Conservation (phyloP, 257 asterid species). For the Lavandula angustifolia region DNA sequence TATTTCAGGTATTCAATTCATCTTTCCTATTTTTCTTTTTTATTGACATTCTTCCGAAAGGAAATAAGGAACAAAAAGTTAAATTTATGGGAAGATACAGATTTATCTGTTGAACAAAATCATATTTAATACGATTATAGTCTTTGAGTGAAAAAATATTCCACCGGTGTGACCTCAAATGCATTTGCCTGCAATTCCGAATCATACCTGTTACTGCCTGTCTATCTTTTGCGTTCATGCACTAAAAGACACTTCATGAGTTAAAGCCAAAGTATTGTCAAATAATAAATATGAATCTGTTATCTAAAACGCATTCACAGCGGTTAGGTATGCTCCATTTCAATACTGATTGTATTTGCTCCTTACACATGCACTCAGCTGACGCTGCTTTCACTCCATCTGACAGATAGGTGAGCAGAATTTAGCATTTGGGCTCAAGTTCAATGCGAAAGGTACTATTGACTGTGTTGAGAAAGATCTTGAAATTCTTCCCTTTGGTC, state of each 20-base stretch:
- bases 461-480: slow-evolving; percentile 83
- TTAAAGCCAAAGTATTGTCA: not conserved
- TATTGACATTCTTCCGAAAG: slow-evolving; percentile 6
- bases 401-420: slow-evolving; percentile 78
- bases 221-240: slow-evolving; percentile 2
- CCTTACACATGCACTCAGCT: slow-evolving; percentile 20
- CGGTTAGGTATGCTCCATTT: not conserved
- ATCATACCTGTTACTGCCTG: slow-evolving; percentile 8
- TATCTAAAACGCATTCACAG: not conserved
- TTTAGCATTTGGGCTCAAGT: slow-evolving; percentile 75
- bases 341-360: not conserved
- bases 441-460: slow-evolving; percentile 73
- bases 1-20: slow-evolving; percentile 58
- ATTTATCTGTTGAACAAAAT: not conserved
- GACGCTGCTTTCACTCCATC: slow-evolving; percentile 26
- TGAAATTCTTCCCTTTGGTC: slow-evolving; percentile 52
- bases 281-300: not conserved
- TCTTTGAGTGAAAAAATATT: slow-evolving; percentile 4
- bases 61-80: not conserved
- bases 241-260: not conserved
- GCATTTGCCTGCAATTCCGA: not conserved
- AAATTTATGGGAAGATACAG: no score
- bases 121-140: slow-evolving; percentile 16
- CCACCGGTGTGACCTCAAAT: slow-evolving; percentile 11
- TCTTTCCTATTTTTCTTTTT: not conserved